Evolutionary conservation across 1,284 basidiomycete genomes (phyloP).

Genomic region (Ustilago tritici): DNA sequence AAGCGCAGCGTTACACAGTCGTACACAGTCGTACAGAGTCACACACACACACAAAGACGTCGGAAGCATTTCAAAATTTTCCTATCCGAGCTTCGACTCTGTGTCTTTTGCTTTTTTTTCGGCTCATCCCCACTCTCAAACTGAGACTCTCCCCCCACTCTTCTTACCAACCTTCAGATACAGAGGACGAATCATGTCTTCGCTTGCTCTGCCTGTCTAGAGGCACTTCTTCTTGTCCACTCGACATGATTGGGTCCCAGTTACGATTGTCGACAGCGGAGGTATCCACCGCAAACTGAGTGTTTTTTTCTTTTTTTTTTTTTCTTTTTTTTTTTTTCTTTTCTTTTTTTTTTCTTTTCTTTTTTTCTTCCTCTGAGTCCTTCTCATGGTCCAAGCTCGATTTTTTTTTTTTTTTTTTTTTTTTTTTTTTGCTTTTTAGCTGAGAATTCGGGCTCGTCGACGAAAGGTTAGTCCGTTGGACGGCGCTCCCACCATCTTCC

Average conservation of each 20-base stretch:
- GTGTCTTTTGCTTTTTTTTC: no score
- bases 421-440: background rate
- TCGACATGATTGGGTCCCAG: constrained; percentile 5
- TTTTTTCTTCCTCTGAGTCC: background rate
- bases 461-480: constrained; percentile 31
- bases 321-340: background rate
- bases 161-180: background rate
- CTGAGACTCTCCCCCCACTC: background rate
- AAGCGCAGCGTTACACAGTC: background rate
- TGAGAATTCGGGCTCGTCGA: constrained; percentile 4
- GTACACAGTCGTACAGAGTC: no score
- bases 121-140: background rate
- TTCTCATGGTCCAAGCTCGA: background rate
- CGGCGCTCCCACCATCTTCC: constrained; percentile 50
- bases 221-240: background rate
- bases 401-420: background rate
- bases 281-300: background rate
- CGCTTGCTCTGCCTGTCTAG: background rate
- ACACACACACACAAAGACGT: background rate
- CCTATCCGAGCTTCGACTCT: constrained; percentile 9
- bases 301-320: background rate
- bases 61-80: constrained; percentile 12
- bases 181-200: background rate
- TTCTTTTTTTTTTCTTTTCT: background rate
- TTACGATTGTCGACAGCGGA: background rate